A percentile compares a stretch with the other conserved stretches of the same genome.
These are phyloP conservation scores for Acorus gramineus DNA, from an alignment of 106 monocot species.

Conservation along the genomic window DNA sequence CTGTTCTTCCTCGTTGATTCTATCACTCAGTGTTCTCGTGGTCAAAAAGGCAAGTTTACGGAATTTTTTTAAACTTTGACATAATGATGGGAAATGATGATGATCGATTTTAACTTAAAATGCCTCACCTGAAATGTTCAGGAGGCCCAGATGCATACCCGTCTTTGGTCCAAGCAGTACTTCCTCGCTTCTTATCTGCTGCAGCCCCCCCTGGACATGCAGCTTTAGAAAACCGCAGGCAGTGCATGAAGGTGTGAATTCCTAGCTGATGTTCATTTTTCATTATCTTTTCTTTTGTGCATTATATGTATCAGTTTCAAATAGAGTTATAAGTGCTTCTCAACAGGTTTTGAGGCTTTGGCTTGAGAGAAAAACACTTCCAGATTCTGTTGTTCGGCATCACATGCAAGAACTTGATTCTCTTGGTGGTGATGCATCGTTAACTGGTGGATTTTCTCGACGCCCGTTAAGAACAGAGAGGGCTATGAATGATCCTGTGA, in stretches of 20 bases:
- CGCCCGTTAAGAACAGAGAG: conserved; percentile 67
- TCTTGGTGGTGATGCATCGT: conserved; percentile 44
- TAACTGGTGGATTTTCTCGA: conserved; percentile 40
- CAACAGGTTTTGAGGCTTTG: conserved; percentile 86
- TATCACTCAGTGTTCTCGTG: conserved; percentile 59
- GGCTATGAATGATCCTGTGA: conserved; percentile 73
- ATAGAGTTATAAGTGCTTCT: conserved; percentile 1
- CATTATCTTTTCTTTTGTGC: background rate
- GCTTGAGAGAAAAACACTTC: conserved; percentile 79
- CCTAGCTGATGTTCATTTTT: background rate
- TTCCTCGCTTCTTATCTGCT: conserved; percentile 64
- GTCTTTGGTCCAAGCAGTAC: conserved; percentile 61
- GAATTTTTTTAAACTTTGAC: too few relatives aligned
- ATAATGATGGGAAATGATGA: too few relatives aligned
- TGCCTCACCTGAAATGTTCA: conserved; percentile 15
- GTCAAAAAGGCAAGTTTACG: conserved; percentile 39
- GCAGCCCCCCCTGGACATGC: conserved; percentile 79
- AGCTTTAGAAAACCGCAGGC: conserved; percentile 78
- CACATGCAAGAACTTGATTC: conserved; percentile 81
- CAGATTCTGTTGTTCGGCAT: conserved; percentile 55
- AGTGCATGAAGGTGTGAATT: conserved; percentile 79
- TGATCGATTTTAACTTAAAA: background rate
- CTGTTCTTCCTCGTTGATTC: conserved; percentile 96
- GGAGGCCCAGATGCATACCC: conserved; percentile 66
- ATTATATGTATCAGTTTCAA: background rate